Base-by-base conservation (phyloP, 2,329 filamentous ascomycete genomes). In the Fusarium abutilonis region DNA sequence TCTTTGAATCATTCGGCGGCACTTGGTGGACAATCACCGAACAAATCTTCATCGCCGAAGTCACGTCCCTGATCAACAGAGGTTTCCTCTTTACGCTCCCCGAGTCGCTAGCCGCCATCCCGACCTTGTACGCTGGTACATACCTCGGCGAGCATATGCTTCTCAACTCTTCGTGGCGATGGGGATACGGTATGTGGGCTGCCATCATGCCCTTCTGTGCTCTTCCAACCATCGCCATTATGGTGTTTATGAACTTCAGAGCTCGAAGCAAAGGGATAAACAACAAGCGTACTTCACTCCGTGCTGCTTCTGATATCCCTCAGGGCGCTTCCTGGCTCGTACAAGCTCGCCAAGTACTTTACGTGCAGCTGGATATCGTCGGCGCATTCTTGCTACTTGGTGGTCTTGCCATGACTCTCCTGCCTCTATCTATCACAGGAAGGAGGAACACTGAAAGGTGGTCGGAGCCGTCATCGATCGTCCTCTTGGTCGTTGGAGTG, bases 401-500 rank as follows among this genome's bases (percentile, higher is more conserved):
- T 0, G 59, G 59, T 2, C 40, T 62, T 2, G 9, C 59, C 2
- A 60, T 62, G 59, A 60, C 56, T 2, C 56, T 62, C 11, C 45
- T 62, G 1, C 56, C 59, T 1, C 46, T 62, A 1, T 56, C 56
- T 2, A 56, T 62, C 6, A 48, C 59, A 0, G 59, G 56, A 1
- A 44, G 41, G 15, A 45, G 41, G 3, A 60, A 62, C 13, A 60
- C 45, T 0, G 41, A 60, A 4, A 36, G 44, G 6, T 62, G 56
- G 59, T 14, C 58, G 0, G 32, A 51, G 11, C 50, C 56, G 4
- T 60, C 46, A 0, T 60, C 51, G n/a, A 72, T 14, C 2, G 5
- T 29, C 3, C 32, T 51, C 4, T 9, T 45, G 1, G 47, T 62
- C 1, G 13, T 75, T 17, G 75, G 75, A 0, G 64, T 68, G 1